Conservation (phyloP, 2,329 filamentous ascomycete species). For the Penicillium crustosum region DNA sequence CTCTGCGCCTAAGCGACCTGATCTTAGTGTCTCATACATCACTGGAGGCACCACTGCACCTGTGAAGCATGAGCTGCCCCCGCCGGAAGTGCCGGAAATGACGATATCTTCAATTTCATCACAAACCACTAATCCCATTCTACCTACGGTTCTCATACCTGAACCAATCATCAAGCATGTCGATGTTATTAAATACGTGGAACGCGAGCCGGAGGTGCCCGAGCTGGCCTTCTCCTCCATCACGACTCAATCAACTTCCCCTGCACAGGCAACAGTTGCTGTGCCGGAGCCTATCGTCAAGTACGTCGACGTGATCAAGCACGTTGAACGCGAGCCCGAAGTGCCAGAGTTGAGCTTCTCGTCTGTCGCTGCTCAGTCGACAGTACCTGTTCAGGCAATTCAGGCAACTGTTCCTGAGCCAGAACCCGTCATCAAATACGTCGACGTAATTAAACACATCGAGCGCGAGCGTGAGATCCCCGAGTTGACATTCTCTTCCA, state of each 20-base stretch:
- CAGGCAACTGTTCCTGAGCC: constrained; percentile 13
- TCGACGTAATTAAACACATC: constrained; percentile 12
- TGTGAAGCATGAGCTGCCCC: constrained; percentile 19
- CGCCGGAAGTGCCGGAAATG: constrained; percentile 23
- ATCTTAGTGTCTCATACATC: constrained; percentile 36
- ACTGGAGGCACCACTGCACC: constrained; percentile 33
- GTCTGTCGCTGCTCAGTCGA: constrained; percentile 33
- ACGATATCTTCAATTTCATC: constrained; percentile 38
- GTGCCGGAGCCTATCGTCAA: constrained; percentile 23
- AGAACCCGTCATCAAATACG: constrained; percentile 15
- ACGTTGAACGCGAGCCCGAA: constrained; percentile 9
- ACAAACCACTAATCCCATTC: constrained; percentile 28
- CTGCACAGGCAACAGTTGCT: constrained; percentile 22
- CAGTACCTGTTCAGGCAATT: constrained; percentile 21
- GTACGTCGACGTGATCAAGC: constrained; percentile 13
- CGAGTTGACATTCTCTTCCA: constrained; percentile 31
- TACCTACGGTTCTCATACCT: constrained; percentile 11
- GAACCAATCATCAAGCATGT: constrained; percentile 15
- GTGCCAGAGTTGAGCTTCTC: constrained; percentile 33
- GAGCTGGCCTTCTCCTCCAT: constrained; percentile 32
- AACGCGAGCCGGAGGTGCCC: constrained; percentile 18
- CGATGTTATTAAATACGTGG: constrained; percentile 11
- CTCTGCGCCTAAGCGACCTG: constrained; percentile 43
- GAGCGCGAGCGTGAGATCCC: constrained; percentile 12
- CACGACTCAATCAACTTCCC: constrained; percentile 25